Evolutionary conservation across 306 rosid genomes (phyloP).

Genomic region (Cyamopsis tetragonoloba): DNA sequence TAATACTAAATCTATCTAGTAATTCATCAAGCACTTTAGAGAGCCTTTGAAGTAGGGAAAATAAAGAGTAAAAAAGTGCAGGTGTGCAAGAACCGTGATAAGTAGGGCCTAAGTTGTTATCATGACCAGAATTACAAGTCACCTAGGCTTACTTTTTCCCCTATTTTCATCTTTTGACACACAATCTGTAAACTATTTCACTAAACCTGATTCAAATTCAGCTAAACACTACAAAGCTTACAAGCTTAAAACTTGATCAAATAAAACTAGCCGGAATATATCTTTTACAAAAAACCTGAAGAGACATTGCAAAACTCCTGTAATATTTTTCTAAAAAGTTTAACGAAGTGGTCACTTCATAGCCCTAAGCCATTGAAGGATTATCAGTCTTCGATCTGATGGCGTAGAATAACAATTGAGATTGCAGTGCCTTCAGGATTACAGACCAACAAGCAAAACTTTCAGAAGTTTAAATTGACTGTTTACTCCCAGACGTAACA

Average conservation of each 20-base stretch:
- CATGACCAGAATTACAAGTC: neutral
- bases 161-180: neutral
- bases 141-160: neutral
- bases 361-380: no score
- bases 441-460: conserved; percentile 26
- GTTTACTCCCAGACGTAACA: conserved; percentile 21
- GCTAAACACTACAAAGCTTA: no score
- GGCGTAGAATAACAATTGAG: conserved; percentile 16
- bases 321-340: no score
- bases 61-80: no score
- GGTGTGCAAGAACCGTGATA: neutral
- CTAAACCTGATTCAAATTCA: no score
- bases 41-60: no score
- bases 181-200: no score
- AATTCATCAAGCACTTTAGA: no score
- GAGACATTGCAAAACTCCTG: neutral
- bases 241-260: neutral
- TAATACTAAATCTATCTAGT: no score
- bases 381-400: conserved; percentile 20
- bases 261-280: neutral
- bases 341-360: no score
- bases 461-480: conserved; percentile 1
- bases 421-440: conserved; percentile 14
- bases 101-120: neutral
- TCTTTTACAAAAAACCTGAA: conserved; percentile 1